phyloP scores from a whole-genome alignment of 1,284 basidiomycete genomes.

The Fomes fomentarius region DNA sequence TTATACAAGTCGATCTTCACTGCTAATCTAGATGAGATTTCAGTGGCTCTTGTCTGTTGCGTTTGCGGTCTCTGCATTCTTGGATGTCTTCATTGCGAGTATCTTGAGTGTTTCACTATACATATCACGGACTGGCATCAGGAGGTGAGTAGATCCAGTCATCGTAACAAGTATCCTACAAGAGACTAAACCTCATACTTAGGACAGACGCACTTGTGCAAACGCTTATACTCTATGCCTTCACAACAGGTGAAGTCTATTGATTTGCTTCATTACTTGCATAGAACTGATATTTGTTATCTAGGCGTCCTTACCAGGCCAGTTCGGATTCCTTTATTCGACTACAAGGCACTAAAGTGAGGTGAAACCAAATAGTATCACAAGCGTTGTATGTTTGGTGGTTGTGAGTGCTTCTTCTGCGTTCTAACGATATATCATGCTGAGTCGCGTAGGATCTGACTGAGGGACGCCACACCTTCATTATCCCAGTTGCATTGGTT shows the following conservation, averaged over 20 bases:
- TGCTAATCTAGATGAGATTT: too few species aligned
- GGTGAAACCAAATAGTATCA: background rate
- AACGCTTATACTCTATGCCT: background rate
- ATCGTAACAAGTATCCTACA: background rate
- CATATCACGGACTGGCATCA: background rate
- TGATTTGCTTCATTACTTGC: background rate
- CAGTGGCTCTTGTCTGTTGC: background rate
- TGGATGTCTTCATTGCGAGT: background rate
- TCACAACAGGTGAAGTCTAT: background rate
- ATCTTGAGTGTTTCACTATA: background rate
- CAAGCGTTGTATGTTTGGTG: background rate
- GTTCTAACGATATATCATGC: background rate
- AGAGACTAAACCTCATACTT: background rate
- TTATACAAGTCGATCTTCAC: too few species aligned
- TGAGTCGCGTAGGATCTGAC: background rate
- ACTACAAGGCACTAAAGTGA: too few species aligned
- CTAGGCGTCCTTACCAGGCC: too few species aligned
- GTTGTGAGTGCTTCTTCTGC: background rate
- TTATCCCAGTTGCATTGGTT: background rate
- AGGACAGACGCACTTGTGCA: background rate
- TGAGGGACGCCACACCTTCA: background rate
- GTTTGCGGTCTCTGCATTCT: background rate
- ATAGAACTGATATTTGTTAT: too few species aligned
- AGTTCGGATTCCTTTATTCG: too few species aligned
- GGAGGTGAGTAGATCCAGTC: background rate